phyloP scores from a whole-genome alignment of 2,329 filamentous ascomycete genomes.

The Furcasterigmium sp. region DNA sequence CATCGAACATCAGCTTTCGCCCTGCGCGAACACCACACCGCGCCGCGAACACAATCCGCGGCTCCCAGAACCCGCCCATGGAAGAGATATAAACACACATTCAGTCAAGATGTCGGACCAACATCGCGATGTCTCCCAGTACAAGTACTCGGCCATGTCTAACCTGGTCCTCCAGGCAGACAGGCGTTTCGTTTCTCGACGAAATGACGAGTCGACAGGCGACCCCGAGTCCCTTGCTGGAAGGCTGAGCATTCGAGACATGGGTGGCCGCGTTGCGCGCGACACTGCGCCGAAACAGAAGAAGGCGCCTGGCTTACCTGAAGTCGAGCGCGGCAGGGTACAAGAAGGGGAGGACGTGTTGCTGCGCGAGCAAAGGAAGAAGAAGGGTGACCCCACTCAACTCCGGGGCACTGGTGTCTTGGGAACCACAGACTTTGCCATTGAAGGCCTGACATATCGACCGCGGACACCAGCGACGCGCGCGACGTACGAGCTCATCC shows the following conservation, averaged over 20 bases:
- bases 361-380: slow-evolving; percentile 78
- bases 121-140: slow-evolving; percentile 84
- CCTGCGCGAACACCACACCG: background rate
- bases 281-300: slow-evolving; percentile 78
- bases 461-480: slow-evolving; percentile 87
- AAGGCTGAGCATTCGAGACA: slow-evolving; percentile 87
- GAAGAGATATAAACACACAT: slow-evolving; percentile 1
- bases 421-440: slow-evolving; percentile 76
- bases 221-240: slow-evolving; percentile 97
- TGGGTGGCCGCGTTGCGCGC: slow-evolving; percentile 79
- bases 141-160: slow-evolving; percentile 99
- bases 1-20: background rate
- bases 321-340: slow-evolving; percentile 69
- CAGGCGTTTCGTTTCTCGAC: slow-evolving; percentile 87
- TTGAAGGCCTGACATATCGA: slow-evolving; percentile 88
- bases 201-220: slow-evolving; percentile 90
- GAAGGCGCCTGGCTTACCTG: slow-evolving; percentile 62
- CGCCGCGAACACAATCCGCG: background rate
- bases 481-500: slow-evolving; percentile 89
- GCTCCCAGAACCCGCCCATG: slow-evolving; percentile 1
- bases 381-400: slow-evolving; percentile 68
- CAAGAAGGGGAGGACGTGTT: slow-evolving; percentile 80
- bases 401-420: slow-evolving; percentile 71
- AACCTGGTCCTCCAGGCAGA: slow-evolving; percentile 99
- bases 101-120: slow-evolving; percentile 63